Evolutionary conservation across 164 flowering plant genomes (phyloP), one percentile per base, ranked within the genome.

Genomic region (Pachysandra terminalis): DNA sequence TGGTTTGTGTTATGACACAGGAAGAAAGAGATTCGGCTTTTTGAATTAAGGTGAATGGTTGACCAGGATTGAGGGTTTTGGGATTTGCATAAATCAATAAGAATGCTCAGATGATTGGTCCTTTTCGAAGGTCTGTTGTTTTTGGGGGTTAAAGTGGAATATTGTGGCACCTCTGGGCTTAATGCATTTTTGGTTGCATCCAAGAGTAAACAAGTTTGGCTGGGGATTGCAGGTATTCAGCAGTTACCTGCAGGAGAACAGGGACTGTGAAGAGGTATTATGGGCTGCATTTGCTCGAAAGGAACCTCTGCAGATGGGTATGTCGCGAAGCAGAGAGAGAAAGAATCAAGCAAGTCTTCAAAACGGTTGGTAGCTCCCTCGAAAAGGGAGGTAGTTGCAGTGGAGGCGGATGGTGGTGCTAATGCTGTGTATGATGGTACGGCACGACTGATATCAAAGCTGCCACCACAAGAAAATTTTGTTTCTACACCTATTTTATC

Each of bases 351-450:
- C 13, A 23, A 56, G 59, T 56, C 27, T 24, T 56, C 16, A 10
- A 23, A 24, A 56, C 14, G 28, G 59, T 13, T 56, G 28, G 27
- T 56, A 23, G 23, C 59, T 56, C 16, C 28, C 28, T 56, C 59
- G 9, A 24, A 16, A 13, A 56, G 27, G 23, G 59, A 56, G 27
- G 59, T 3, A 23, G 17, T 23, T 23, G 59, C 3, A 23, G 59
- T 24, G 28, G 28, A 56, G 59, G 21, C 55, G 2, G 55, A 4
- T 52, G 55, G n/a, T n/a, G n/a, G 8, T 61, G 17, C 40, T 13
- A 24, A 68, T 66, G 61, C 61, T 26, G 67, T 64, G 56, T 23
- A 40, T 13, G 75, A 66, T 61, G 62, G 66, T 40, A 70, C 40
- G 54, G 70, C 22, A 35, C 64, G 63, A 25, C 41, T 70, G 45